Percentiles rank a stretch among this genome's conserved stretches.
phyloP scores from a whole-genome alignment of 2,329 filamentous ascomycete genomes.

The Ascochyta rabiei region DNA sequence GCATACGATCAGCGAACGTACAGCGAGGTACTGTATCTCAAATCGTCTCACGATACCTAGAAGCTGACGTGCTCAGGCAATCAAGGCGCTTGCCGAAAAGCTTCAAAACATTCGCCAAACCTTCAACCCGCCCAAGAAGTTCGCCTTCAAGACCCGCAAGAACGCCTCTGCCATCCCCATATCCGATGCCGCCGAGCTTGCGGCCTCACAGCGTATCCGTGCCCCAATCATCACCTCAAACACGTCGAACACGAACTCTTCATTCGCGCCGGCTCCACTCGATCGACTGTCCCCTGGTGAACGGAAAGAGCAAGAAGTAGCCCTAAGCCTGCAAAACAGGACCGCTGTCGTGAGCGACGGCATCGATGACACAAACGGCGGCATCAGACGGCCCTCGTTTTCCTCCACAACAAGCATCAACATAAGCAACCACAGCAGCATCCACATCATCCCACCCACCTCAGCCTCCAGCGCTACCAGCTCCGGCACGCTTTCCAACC shows the following conservation, averaged over 20 bases:
- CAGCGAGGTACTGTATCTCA: conserved; percentile 63
- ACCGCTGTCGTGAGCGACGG: not conserved
- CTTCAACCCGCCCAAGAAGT: conserved; percentile 74
- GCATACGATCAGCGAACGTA: conserved; percentile 91
- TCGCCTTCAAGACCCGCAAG: conserved; percentile 74
- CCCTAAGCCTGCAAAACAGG: not conserved
- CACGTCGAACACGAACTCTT: conserved; percentile 48
- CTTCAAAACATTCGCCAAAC: conserved; percentile 72
- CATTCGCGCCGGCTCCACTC: conserved; percentile 49
- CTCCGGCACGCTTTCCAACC: conserved; percentile 73
- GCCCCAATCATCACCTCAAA: conserved; percentile 50
- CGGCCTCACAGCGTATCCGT: conserved; percentile 54
- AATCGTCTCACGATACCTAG: not conserved
- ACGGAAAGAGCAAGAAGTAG: conserved; percentile 40
- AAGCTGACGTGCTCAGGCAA: conserved; percentile 60
- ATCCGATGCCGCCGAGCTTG: conserved; percentile 62
- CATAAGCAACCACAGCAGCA: conserved; percentile 69
- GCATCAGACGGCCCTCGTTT: conserved; percentile 59
- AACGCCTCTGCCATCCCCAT: conserved; percentile 62
- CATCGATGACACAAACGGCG: conserved; percentile 11
- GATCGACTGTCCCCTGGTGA: conserved; percentile 42
- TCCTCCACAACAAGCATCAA: conserved; percentile 63
- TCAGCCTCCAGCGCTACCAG: conserved; percentile 73
- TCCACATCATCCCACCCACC: conserved; percentile 78
- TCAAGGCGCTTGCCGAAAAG: conserved; percentile 81